Conservation (phyloP, 176 grass and related monocot species). For the Avena atlantica region DNA sequence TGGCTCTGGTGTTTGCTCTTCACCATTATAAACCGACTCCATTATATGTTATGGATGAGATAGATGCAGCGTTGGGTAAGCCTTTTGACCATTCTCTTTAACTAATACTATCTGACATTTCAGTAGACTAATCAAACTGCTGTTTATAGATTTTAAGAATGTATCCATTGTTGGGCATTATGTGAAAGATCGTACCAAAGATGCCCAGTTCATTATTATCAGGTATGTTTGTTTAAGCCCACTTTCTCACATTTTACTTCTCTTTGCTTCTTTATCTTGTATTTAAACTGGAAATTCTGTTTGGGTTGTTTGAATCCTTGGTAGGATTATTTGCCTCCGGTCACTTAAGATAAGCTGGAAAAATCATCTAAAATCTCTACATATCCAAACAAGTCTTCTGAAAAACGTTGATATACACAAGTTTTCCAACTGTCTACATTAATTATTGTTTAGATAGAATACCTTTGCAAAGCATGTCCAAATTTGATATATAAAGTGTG, state of each 20-base stretch:
- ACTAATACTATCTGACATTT: neutral
- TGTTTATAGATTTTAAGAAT: slow-evolving; percentile 92
- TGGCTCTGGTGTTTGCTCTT: slow-evolving; percentile 97
- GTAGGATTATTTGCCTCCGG: neutral
- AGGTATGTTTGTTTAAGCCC: slow-evolving; percentile 49
- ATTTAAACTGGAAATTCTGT: neutral
- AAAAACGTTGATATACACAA: neutral
- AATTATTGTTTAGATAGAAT: neutral
- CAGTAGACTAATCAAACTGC: slow-evolving; percentile 29
- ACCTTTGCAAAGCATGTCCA: neutral
- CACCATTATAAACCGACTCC: slow-evolving; percentile 99
- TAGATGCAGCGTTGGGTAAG: slow-evolving; percentile 96
- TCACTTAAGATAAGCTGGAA: neutral
- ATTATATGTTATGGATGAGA: slow-evolving; percentile 98
- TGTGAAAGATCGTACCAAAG: slow-evolving; percentile 95
- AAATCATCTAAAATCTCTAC: neutral
- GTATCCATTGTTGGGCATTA: slow-evolving; percentile 98
- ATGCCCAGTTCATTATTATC: slow-evolving; percentile 99
- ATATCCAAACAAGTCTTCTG: neutral
- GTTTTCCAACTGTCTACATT: neutral
- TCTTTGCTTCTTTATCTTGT: neutral
- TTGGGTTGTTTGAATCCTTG: neutral
- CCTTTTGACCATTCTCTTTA: neutral
- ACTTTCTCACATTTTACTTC: neutral
- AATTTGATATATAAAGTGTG: neutral